Base-by-base conservation (phyloP, 2,329 filamentous ascomycete genomes). In the Lecanicillium sp. region DNA sequence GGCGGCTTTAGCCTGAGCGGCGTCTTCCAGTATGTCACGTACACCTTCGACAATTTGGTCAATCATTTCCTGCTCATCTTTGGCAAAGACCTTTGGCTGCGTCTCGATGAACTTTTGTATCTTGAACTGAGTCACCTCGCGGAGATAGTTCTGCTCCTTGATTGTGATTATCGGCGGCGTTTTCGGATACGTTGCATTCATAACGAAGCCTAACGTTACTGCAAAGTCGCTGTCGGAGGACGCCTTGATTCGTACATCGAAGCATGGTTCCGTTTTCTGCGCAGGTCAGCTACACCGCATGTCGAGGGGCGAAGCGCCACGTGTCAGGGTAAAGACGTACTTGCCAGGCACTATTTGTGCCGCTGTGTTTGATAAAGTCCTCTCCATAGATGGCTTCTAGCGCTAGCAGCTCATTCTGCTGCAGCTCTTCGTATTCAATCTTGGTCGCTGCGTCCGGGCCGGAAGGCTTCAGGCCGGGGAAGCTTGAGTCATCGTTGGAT, bases 111-210 rank as follows among this genome's bases (percentile, higher is more conserved):
- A 75, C 40, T 74, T 78, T 45, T 79, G 74, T 13, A 94, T 72
- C 52, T 82, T 84, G 55, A 79, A 82, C 42, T 76, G 71, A 2
- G 84, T 86, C 38, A 76, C 79, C 49, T 84, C 81, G 31, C 79
- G 79, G 40, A 95, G 66, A 32, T 74, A 70, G 18, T 71, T 68
- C 30, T 79, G 65, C 39, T 79, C 70, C 46, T 84, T 81, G 32
- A 94, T 56, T 4, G 73, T 78, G 12, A 95, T 63, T 10, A 87
- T 65, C 2, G 89, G 89, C 2, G 79, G 66, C 2, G 87, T 84
- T 55, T 87, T 94, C 4, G 90, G 92, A 57, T 97, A 97, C 1
- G 89, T 94, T 6, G 88, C 84, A 8, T 87, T 92, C 48, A 97
- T 68, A 40, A 85, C 81, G 37, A 94, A 87, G 34, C 77, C 72